Percentiles rank a stretch among this genome's conserved stretches.
These are phyloP conservation scores for Haplosporangium gracile DNA, from an alignment of 192 early-diverging fungal species.

Conservation along the genomic window DNA sequence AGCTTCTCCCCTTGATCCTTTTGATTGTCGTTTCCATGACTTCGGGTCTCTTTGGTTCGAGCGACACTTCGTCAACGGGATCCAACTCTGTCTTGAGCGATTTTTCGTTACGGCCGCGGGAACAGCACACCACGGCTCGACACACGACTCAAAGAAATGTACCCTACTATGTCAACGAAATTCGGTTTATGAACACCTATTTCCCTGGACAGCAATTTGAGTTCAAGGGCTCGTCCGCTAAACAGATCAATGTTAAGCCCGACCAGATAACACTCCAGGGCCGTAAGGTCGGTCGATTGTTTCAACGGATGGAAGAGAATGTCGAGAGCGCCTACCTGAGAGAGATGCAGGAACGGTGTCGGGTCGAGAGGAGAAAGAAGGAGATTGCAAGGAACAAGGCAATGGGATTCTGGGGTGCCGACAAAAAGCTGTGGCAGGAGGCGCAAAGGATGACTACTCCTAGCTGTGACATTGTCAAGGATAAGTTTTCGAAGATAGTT, in stretches of 20 bases:
- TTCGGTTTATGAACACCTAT: constrained; percentile 41
- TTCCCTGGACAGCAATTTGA: constrained; percentile 61
- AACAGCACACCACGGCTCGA: constrained; percentile 64
- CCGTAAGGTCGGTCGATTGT: constrained; percentile 30
- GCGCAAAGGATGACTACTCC: constrained; percentile 74
- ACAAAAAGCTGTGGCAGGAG: constrained; percentile 72
- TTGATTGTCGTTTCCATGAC: constrained; percentile 82
- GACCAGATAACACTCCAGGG: constrained; percentile 36
- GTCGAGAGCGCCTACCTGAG: constrained; percentile 80
- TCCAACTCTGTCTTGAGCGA: constrained; percentile 59
- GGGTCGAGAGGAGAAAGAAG: constrained; percentile 73
- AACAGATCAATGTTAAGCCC: constrained; percentile 27
- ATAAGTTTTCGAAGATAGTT: constrained; percentile 33
- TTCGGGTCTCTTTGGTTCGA: constrained; percentile 69
- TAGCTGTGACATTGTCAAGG: constrained; percentile 79
- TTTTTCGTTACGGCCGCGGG: constrained; percentile 74
- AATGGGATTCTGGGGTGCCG: constrained; percentile 71
- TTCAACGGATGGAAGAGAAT: constrained; percentile 56
- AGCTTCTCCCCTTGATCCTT: constrained; percentile 83
- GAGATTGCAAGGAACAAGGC: constrained; percentile 69
- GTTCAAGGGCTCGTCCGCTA: constrained; percentile 21
- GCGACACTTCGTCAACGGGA: constrained; percentile 11
- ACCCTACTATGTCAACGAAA: constrained; percentile 84
- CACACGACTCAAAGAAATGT: constrained; percentile 73
- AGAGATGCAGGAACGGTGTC: constrained; percentile 74